These are phyloP conservation scores for Phytophthora uliginosa DNA, from an alignment of 352 stramenopile genomes.

Conservation along the genomic window DNA sequence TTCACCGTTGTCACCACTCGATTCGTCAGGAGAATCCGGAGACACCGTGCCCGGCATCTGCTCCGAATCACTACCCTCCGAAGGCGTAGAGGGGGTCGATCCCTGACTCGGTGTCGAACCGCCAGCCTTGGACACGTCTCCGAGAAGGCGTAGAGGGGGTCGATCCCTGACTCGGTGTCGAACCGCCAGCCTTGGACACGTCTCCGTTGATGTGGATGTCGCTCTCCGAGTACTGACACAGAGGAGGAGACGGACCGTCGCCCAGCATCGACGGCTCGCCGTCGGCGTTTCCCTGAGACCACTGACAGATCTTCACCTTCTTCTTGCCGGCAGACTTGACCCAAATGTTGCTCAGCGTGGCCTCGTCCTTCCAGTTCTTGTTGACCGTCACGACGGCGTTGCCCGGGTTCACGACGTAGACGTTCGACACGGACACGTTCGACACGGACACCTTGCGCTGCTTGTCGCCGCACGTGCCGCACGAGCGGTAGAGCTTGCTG, in stretches of 20 bases:
- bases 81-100: neutral
- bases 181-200: slow-evolving; percentile 22
- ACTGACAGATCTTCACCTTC: slow-evolving; percentile 39
- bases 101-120: slow-evolving; percentile 3
- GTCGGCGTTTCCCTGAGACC: slow-evolving; percentile 37
- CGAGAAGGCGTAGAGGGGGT: neutral
- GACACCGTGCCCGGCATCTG: slow-evolving; percentile 3
- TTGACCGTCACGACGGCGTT: slow-evolving; percentile 49
- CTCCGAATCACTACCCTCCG: neutral
- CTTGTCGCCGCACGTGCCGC: slow-evolving; percentile 10
- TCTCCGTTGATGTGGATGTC: slow-evolving; percentile 35
- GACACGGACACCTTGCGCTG: slow-evolving; percentile 34
- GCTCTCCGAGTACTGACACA: slow-evolving; percentile 41
- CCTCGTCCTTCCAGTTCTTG: slow-evolving; percentile 50
- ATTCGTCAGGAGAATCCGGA: slow-evolving; percentile 6
- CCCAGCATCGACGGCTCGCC: slow-evolving; percentile 28
- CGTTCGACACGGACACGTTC: slow-evolving; percentile 45
- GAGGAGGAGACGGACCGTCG: slow-evolving; percentile 28
- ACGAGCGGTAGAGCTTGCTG: too few species aligned
- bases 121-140: slow-evolving; percentile 28
- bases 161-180: neutral
- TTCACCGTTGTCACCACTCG: neutral
- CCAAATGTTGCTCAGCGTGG: slow-evolving; percentile 51
- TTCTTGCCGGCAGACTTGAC: slow-evolving; percentile 24
- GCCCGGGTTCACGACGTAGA: slow-evolving; percentile 46